phyloP scores from a whole-genome alignment of 148 eudicot genomes.

The Simmondsia chinensis region DNA sequence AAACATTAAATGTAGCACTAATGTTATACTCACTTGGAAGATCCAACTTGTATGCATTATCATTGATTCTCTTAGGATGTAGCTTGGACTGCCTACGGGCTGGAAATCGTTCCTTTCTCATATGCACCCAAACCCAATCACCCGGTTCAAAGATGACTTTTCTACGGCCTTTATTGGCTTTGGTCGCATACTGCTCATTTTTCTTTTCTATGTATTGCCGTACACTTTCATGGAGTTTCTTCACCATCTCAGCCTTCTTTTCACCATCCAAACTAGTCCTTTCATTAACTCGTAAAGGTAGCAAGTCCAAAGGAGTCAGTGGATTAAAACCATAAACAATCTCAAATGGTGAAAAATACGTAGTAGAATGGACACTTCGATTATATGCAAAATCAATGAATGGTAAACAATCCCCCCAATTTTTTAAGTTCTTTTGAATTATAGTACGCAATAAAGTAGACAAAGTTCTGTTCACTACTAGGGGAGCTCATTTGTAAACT shows the following conservation, averaged over 20 bases:
- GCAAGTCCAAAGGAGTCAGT: neutral
- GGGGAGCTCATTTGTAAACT: no score
- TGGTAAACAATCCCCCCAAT: neutral
- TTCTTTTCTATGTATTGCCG: neutral
- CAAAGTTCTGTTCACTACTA: no score
- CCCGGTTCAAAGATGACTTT: neutral
- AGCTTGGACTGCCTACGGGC: neutral
- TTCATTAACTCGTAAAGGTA: neutral
- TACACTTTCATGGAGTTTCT: no score
- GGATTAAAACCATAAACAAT: no score
- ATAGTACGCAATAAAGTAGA: no score
- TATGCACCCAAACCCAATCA: neutral
- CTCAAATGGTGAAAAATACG: neutral
- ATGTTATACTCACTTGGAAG: neutral
- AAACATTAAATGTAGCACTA: neutral
- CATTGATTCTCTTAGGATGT: neutral
- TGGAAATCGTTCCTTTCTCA: neutral
- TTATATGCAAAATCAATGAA: neutral
- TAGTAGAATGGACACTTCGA: neutral
- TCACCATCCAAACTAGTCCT: no score
- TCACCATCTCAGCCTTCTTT: no score
- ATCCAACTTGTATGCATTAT: neutral
- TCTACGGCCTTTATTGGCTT: neutral
- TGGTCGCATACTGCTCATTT: neutral
- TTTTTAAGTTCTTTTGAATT: conserved; percentile 2